Evolutionary conservation across 345 rosid species (phyloP).

Genomic region (Geranium rotundifolium): DNA sequence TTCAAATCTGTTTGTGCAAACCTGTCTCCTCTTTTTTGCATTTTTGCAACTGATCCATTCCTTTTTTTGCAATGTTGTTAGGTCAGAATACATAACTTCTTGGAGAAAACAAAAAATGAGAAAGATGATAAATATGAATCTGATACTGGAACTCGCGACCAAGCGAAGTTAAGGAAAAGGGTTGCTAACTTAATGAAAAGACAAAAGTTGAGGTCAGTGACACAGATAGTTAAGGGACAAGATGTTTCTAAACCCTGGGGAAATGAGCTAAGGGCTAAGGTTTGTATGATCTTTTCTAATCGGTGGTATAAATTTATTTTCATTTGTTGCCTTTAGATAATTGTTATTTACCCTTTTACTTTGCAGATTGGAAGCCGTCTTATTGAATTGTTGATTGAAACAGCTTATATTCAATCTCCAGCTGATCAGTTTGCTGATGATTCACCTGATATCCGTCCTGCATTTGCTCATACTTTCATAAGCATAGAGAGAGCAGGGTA

Average conservation of each 20-base stretch:
- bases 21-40: no score
- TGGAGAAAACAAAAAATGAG: slow-evolving; percentile 70
- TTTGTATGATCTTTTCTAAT: slow-evolving; percentile 25
- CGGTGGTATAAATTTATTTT: background rate
- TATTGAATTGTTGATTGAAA: slow-evolving; percentile 64
- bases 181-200: slow-evolving; percentile 68
- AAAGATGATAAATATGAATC: slow-evolving; percentile 26
- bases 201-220: slow-evolving; percentile 70
- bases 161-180: slow-evolving; percentile 60
- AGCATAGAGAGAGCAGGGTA: slow-evolving; percentile 45
- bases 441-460: slow-evolving; percentile 86
- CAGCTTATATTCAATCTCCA: slow-evolving; percentile 82
- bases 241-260: slow-evolving; percentile 68
- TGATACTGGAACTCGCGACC: slow-evolving; percentile 26
- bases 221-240: slow-evolving; percentile 59
- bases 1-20: no score
- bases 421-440: slow-evolving; percentile 43
- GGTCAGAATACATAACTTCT: slow-evolving; percentile 63
- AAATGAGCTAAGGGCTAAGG: slow-evolving; percentile 73
- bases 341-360: slow-evolving; percentile 7
- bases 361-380: slow-evolving; percentile 88
- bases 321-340: no score
- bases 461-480: slow-evolving; percentile 64
- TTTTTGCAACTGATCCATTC: no score
- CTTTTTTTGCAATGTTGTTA: slow-evolving; percentile 10